Conservation (phyloP, 768 basidiomycete species). For the Suillus occidentalis region DNA sequence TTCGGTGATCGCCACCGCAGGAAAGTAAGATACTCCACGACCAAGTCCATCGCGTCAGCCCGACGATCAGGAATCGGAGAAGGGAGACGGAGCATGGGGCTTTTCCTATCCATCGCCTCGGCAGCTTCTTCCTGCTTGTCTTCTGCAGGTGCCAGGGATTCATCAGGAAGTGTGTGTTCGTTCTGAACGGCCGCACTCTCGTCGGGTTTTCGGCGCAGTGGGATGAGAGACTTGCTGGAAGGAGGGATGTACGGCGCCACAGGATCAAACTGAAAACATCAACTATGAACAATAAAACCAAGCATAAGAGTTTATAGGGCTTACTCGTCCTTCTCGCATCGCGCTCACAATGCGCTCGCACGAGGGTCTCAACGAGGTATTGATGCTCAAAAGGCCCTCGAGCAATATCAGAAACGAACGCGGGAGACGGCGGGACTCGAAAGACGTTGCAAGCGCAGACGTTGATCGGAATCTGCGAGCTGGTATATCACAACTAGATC, state of each 20-base stretch:
- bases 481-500: constrained; percentile 5
- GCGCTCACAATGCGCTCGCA: constrained; percentile 72
- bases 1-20: constrained; percentile 13
- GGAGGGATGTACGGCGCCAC: constrained; percentile 7
- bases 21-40: neutral
- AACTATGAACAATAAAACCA: too few relatives aligned
- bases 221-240: constrained; percentile 23
- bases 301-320: too few relatives aligned
- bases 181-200: neutral
- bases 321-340: constrained; percentile 71
- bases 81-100: constrained; percentile 17
- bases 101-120: constrained; percentile 14
- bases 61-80: constrained; percentile 7
- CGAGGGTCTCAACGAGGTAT: constrained; percentile 62
- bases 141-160: neutral
- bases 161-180: neutral
- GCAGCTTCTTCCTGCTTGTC: neutral
- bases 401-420: constrained; percentile 69
- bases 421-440: constrained; percentile 73
- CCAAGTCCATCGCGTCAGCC: neutral
- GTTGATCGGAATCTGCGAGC: constrained; percentile 51
- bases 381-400: constrained; percentile 66
- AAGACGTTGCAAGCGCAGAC: constrained; percentile 48
- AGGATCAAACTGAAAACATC: constrained; percentile 30
- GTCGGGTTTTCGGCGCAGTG: constrained; percentile 19